phyloP scores from a whole-genome alignment of 371 early-diverging fungal species.

The Syncephalastrum contaminatum region DNA sequence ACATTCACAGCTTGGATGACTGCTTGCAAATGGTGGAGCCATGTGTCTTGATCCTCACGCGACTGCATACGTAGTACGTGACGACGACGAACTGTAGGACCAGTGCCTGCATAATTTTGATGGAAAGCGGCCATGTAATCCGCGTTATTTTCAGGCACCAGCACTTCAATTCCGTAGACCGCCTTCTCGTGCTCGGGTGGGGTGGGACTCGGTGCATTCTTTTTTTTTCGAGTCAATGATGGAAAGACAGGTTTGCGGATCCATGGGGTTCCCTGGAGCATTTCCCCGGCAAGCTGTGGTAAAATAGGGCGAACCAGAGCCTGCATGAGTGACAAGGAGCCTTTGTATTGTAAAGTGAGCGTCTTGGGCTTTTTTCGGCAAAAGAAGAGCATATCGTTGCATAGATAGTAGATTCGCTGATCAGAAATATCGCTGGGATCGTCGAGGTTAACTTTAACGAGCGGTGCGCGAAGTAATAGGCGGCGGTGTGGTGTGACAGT shows the following conservation, averaged over 20 bases:
- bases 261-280: conserved; percentile 4
- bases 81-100: conserved; percentile 11
- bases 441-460: conserved; percentile 29
- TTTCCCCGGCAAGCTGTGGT: conserved; percentile 8
- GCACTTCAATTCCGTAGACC: conserved; percentile 29
- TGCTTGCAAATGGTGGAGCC: conserved; percentile 11
- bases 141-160: conserved; percentile 10
- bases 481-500: conserved; percentile 23
- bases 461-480: conserved; percentile 17
- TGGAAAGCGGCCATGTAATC: conserved; percentile 18
- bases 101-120: conserved; percentile 15
- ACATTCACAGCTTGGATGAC: conserved; percentile 8
- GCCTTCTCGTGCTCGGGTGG: background rate
- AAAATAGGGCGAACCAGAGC: conserved; percentile 1
- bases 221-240: background rate
- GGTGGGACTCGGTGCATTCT: conserved; percentile 3
- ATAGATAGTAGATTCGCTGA: conserved; percentile 28
- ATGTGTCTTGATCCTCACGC: conserved; percentile 14
- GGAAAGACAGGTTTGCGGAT: conserved; percentile 9
- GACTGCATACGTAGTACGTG: conserved; percentile 22
- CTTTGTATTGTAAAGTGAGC: conserved; percentile 2
- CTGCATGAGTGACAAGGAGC: background rate
- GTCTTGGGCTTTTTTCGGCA: conserved; percentile 10
- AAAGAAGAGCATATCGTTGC: conserved; percentile 17
- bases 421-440: conserved; percentile 20